Evolutionary conservation across 2,329 filamentous ascomycete species (phyloP).

Genomic region (Fusarium phyllophilum): DNA sequence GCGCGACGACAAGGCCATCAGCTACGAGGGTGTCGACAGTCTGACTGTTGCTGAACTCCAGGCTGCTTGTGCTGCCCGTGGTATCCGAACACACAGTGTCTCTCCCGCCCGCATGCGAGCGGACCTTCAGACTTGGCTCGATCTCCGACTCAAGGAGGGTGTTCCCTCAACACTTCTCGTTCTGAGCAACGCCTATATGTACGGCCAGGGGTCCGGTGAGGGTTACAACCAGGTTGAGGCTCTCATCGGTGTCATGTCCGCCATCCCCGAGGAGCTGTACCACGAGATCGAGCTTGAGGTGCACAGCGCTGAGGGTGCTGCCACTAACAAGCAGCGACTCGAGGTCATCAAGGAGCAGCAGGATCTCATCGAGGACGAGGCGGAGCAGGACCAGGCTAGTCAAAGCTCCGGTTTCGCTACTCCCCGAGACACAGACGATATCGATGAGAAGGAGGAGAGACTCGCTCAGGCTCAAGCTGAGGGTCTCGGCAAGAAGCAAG

Average conservation of each 20-base stretch:
- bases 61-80: constrained; percentile 89
- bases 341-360: constrained; percentile 99
- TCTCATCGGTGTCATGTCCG: constrained; percentile 88
- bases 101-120: constrained; percentile 88
- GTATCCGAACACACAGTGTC: constrained; percentile 91
- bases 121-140: constrained; percentile 93
- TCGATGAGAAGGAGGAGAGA: constrained; percentile 91
- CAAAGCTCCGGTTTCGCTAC: constrained; percentile 78
- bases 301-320: constrained; percentile 93
- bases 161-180: constrained; percentile 97
- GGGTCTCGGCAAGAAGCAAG: constrained; percentile 59
- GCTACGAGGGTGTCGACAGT: constrained; percentile 91
- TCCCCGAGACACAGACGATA: constrained; percentile 88
- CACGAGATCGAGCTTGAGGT: constrained; percentile 99
- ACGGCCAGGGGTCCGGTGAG: constrained; percentile 88
- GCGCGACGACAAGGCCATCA: constrained; percentile 94
- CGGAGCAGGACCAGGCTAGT: constrained; percentile 86
- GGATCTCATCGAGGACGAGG: constrained; percentile 97
- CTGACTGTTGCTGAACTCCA: constrained; percentile 95
- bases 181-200: constrained; percentile 97
- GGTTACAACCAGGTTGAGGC: constrained; percentile 92
- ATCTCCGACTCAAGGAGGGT: constrained; percentile 90
- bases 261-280: constrained; percentile 97
- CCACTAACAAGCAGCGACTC: constrained; percentile 98
- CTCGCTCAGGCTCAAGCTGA: constrained; percentile 61